Evolutionary conservation across 306 rosid genomes (phyloP), one percentile per base, ranked within the genome.

Genomic region (Leucaena leucocephala): DNA sequence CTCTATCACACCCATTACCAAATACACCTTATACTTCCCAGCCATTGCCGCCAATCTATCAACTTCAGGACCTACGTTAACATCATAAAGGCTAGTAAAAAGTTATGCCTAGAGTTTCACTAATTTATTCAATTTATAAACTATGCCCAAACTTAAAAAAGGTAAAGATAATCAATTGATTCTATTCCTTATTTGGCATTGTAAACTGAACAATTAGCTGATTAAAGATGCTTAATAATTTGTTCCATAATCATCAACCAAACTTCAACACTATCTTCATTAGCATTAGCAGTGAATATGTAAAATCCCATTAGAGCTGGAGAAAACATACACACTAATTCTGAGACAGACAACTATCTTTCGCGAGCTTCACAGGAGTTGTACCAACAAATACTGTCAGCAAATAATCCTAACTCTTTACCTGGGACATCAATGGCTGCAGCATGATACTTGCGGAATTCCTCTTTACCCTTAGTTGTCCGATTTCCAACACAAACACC

Each of bases 41-140:
- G 97, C 97, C 98, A 94, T 91, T 84, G 97, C 92, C 63, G 97
- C 95, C 89, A 94, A 86, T 66, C 88, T 88, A 78, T 92, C 95
- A 54, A 94, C 97, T 83, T 94, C 98, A 81, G 98, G 95, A 66
- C 97, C 98, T 94, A 48, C 87, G 77, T 13, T 45, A 65, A 27
- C 68, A 76, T 74, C 64, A 67, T 65, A 62, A 44, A 54, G 48
- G 19, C 54, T 27, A 27, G 39, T 36, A 36, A 36, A 36, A 36
- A 36, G 39, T 36, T 36, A 36, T 36, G 39, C 39, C 39, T 36
- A 36, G 39, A 36, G 39, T 36, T 36, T 27, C 27, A 27, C 27
- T 38, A 54, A 74, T 39, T 27, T 5, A 4, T 21, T 59, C 57
- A 71, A 44, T 21, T 58, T n/a, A 54, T 7, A 19, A 8, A 55